Percentiles rank a stretch among this genome's conserved stretches.
Conservation (phyloP, 1,284 basidiomycete genomes). For the Fomitopsis pinicola region DNA sequence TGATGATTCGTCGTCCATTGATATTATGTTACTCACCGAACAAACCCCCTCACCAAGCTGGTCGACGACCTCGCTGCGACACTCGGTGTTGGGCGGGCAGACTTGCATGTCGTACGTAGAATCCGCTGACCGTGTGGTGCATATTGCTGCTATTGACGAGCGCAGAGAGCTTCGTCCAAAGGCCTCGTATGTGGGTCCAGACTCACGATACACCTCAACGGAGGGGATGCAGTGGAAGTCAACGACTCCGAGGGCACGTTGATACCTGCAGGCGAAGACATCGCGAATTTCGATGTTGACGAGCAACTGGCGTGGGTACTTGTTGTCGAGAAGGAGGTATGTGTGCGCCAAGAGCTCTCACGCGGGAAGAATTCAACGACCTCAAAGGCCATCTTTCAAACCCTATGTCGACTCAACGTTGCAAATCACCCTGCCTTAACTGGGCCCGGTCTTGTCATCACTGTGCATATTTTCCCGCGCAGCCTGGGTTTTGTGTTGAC, state of each 20-base stretch:
- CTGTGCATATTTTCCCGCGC: slow-evolving; percentile 36
- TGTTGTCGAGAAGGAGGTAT: slow-evolving; percentile 90
- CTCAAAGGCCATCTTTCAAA: slow-evolving; percentile 82
- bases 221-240: slow-evolving; percentile 48
- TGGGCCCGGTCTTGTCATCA: slow-evolving; percentile 67
- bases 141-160: neutral
- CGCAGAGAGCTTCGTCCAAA: slow-evolving; percentile 81
- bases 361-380: neutral
- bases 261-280: slow-evolving; percentile 73
- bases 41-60: slow-evolving; percentile 43
- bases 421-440: slow-evolving; percentile 42
- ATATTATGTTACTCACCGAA: neutral
- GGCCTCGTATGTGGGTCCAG: slow-evolving; percentile 75
- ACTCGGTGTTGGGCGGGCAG: slow-evolving; percentile 64
- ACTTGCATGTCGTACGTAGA: slow-evolving; percentile 71
- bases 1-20: slow-evolving; percentile 11
- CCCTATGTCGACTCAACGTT: slow-evolving; percentile 59
- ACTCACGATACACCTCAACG: slow-evolving; percentile 52
- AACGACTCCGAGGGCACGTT: slow-evolving; percentile 65
- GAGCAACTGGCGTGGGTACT: slow-evolving; percentile 70
- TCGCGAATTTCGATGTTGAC: slow-evolving; percentile 52
- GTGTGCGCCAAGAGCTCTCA: no score
- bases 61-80: slow-evolving; percentile 88
- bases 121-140: slow-evolving; percentile 30
- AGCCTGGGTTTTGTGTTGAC: neutral